phyloP scores from a whole-genome alignment of 106 monocot species.

The Cymbidium sinense region DNA sequence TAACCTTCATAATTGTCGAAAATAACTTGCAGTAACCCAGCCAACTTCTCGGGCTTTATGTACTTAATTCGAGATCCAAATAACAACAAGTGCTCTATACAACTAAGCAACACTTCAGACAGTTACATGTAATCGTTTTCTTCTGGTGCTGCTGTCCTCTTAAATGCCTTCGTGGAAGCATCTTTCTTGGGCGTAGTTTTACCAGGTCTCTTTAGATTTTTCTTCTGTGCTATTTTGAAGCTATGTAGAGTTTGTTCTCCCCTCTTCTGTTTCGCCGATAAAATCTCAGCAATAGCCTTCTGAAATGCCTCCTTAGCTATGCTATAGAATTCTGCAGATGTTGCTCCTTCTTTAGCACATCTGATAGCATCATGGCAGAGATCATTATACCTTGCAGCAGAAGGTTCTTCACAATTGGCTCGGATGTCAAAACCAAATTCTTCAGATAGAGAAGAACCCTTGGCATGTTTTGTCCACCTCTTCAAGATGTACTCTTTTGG shows the following conservation, averaged over 20 bases:
- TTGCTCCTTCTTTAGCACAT: slow-evolving; percentile 67
- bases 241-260: slow-evolving; percentile 44
- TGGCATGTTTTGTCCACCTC: slow-evolving; percentile 71
- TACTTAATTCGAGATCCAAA: background rate
- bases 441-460: slow-evolving; percentile 34
- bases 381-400: slow-evolving; percentile 50
- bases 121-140: slow-evolving; percentile 22
- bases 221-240: slow-evolving; percentile 40
- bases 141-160: slow-evolving; percentile 24
- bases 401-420: slow-evolving; percentile 39
- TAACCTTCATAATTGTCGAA: background rate
- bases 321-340: slow-evolving; percentile 44
- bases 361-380: slow-evolving; percentile 45
- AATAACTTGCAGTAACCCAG: background rate
- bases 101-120: background rate
- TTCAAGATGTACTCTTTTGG: slow-evolving; percentile 61
- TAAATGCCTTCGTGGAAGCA: slow-evolving; percentile 22
- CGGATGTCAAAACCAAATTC: slow-evolving; percentile 43
- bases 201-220: slow-evolving; percentile 24
- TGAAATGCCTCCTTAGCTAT: slow-evolving; percentile 58
- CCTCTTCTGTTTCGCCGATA: slow-evolving; percentile 41
- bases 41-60: background rate
- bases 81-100: background rate
- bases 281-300: slow-evolving; percentile 41
- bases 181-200: slow-evolving; percentile 32